Evolutionary conservation across 2,329 filamentous ascomycete genomes (phyloP).

Genomic region (Aaosphaeria pasadenensis): DNA sequence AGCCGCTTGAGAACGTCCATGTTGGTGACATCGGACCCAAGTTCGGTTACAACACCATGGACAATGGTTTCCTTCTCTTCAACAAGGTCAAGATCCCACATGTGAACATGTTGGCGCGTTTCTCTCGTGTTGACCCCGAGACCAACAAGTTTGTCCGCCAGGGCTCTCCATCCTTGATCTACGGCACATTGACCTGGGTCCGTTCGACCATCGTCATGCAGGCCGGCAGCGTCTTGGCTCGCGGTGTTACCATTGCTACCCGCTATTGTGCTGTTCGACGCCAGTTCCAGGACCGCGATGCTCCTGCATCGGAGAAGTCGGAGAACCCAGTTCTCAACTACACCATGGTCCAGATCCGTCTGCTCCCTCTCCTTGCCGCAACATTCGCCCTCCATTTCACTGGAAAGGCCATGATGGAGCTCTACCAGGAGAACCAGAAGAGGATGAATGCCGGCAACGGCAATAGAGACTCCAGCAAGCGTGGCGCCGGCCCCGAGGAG

Average conservation of each 20-base stretch:
- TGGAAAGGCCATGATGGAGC: constrained; percentile 69
- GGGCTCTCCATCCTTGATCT: constrained; percentile 64
- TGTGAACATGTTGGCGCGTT: constrained; percentile 68
- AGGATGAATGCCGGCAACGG: constrained; percentile 53
- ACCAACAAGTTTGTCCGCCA: constrained; percentile 68
- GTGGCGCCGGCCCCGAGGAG: constrained; percentile 67
- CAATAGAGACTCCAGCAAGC: constrained; percentile 31
- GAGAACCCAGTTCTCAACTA: constrained; percentile 79
- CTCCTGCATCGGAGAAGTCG: constrained; percentile 52
- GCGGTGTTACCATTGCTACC: constrained; percentile 74
- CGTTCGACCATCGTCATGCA: constrained; percentile 72
- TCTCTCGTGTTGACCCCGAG: constrained; percentile 65
- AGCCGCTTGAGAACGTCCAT: constrained; percentile 54
- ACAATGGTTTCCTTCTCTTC: constrained; percentile 76
- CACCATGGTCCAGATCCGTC: constrained; percentile 74
- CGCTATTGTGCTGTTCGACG: constrained; percentile 70
- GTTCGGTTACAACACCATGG: constrained; percentile 78
- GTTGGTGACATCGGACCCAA: constrained; percentile 81
- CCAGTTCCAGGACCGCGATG: constrained; percentile 76
- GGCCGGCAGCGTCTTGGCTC: constrained; percentile 67
- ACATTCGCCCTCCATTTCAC: constrained; percentile 80
- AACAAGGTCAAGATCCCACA: constrained; percentile 75
- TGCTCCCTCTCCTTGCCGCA: constrained; percentile 69
- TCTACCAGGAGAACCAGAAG: constrained; percentile 71
- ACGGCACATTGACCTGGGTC: constrained; percentile 74